These are phyloP conservation scores for Populus euphratica DNA, from an alignment of 345 rosid species.

Conservation along the genomic window DNA sequence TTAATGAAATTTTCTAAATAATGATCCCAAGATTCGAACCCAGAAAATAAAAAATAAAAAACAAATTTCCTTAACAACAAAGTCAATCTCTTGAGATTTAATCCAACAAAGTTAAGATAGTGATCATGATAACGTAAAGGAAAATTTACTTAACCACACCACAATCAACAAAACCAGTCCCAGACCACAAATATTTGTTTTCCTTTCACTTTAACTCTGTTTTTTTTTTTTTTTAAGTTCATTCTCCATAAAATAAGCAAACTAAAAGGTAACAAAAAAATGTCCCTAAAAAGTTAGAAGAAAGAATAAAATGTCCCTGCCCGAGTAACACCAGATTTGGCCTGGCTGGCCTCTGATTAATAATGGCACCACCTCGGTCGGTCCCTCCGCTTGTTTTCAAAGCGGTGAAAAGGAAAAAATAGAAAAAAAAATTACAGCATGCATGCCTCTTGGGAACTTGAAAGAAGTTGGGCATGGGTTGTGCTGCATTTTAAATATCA, in stretches of 20 bases:
- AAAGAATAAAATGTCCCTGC: neutral
- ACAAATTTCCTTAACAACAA: no score
- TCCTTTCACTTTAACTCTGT: no score
- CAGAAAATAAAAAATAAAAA: no score
- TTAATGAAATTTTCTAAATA: neutral
- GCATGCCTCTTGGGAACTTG: slow-evolving; percentile 4
- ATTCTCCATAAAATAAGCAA: no score
- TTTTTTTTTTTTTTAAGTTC: no score
- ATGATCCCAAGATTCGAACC: no score
- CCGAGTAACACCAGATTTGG: neutral
- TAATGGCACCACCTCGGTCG: no score
- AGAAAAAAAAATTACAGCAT: neutral
- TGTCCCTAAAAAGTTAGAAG: neutral
- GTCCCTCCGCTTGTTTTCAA: neutral
- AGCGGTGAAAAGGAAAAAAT: neutral
- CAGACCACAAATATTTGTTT: no score
- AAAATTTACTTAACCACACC: neutral
- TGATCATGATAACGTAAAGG: no score
- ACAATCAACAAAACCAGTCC: neutral
- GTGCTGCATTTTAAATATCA: neutral
- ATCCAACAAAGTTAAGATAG: no score
- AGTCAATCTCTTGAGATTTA: no score
- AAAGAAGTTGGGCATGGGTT: neutral
- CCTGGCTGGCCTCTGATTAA: neutral
- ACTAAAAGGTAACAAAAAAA: no score